Evolutionary conservation across 495 filamentous ascomycete species (phyloP), one percentile per base, ranked within the genome.

Genomic region (Clohesyomyces aquaticus): DNA sequence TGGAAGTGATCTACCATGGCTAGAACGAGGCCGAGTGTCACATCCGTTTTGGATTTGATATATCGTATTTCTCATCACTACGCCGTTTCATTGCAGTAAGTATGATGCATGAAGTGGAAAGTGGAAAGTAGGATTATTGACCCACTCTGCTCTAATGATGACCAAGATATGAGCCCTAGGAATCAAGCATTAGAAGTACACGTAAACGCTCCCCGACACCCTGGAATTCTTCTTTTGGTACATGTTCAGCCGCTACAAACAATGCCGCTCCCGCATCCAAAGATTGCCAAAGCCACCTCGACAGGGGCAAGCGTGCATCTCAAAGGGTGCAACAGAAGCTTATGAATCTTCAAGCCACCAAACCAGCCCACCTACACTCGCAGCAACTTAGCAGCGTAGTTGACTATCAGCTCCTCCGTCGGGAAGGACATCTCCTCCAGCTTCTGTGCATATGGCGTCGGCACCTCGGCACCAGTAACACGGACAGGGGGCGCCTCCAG

Each of bases 361-460:
- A 14, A 18, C 18, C 25, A 10, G 42, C 18, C 9, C n/a, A 29
- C 19, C 52, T 86, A 90, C 74, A 96, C 78, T 46, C 87, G 83
- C 70, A 97, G 81, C 57, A 97, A 77, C 82, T 95, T 96, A 59
- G 84, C 88, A 60, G 90, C 86, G 75, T 91, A 91, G 61, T 87
- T 76, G 73, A 88, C 87, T 72, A 98, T 96, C 67, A 92, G 78
- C 55, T 85, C 74, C 78, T 94, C 91, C 73, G 85, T 85, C 32
- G 94, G 94, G 88, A 98, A 98, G 71, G 82, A 81, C 88, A 98
- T 87, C 73, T 90, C 82, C 82, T 98, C 94, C 60, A 96, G 83
- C 69, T 87, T 87, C 74, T 85, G 78, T 49, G 92, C 91, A 77
- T 97, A 97, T 52, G 93, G 93, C 47, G 93, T 96, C 57, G 93